Evolutionary conservation across 2,329 filamentous ascomycete genomes (phyloP).

Genomic region (Fusarium kyushuense): DNA sequence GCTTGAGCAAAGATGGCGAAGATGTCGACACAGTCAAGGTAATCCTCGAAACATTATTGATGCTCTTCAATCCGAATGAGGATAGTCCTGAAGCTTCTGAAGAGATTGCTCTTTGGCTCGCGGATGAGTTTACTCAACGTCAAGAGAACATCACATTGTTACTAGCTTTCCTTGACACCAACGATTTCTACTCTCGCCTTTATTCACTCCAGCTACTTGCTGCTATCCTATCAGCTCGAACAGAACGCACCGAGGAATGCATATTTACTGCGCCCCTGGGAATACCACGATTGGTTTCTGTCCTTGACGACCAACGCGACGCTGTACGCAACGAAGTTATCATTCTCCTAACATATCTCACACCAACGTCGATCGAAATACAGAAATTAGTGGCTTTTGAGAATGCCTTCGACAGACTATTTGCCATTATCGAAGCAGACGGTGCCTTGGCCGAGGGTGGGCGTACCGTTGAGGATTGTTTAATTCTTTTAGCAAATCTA

Average conservation of each 20-base stretch:
- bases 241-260: conserved; percentile 94
- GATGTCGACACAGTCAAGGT: conserved; percentile 97
- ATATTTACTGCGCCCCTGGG: conserved; percentile 90
- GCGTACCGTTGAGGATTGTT: conserved; percentile 89
- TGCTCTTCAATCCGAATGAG: conserved; percentile 83
- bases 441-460: conserved; percentile 86
- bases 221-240: conserved; percentile 85
- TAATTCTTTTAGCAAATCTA: conserved; percentile 91
- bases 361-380: conserved; percentile 85
- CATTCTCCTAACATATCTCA: conserved; percentile 87
- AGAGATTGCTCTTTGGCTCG: conserved; percentile 94
- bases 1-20: conserved; percentile 86
- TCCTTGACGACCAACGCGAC: conserved; percentile 87
- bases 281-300: conserved; percentile 84
- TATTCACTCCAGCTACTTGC: conserved; percentile 92
- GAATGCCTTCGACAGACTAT: conserved; percentile 89
- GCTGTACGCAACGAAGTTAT: conserved; percentile 90
- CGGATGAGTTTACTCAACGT: conserved; percentile 96
- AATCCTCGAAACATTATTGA: conserved; percentile 92
- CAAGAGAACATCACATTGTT: conserved; percentile 96
- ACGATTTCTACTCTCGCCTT: conserved; percentile 89
- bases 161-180: conserved; percentile 86
- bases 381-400: conserved; percentile 97
- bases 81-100: conserved; percentile 91
- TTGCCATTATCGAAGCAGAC: conserved; percentile 83